Base-by-base conservation (phyloP, 495 filamentous ascomycete genomes). In the Pseudoneurospora amorphoporcata region DNA sequence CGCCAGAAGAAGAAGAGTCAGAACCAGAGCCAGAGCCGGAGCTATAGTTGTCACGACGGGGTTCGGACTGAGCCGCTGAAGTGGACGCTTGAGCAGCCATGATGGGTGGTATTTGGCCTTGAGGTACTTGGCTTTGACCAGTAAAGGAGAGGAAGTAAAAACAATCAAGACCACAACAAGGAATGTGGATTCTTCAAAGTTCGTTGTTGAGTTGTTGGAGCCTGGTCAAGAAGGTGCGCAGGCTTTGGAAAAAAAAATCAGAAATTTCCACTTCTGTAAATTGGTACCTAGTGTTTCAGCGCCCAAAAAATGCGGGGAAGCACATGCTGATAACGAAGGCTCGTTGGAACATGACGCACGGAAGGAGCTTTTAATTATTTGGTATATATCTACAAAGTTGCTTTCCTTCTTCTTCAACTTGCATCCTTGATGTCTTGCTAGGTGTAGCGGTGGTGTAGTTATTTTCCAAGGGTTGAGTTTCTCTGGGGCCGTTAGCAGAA, bases 1-100 rank as follows among this genome's bases (percentile, higher is more conserved):
- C 81, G 71, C 73, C 75, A 17, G 79, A 80, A 19, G 76, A 76
- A n/a, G 76, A 74, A 17, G 73, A 72, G 38, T 71, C 72, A 4
- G 35, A 42, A 19, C n/a, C 32, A 32, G 69, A 69, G 71, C 72
- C 70, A 58, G 69, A 72, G 68, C 69, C 69, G 39, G 76, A 77
- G 74, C 53, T 61, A 6, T 61, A 61, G 53, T 61, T 32, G 53
- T 37, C 71, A 70, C 37, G 69, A 73, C 53, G 53, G 29, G 69
- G 23, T 19, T 70, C 72, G 8, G 73, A 74, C 71, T 41, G 40
- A 38, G 40, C 53, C n/a, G n/a, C 37, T 16, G 70, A 72, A 23
- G 35, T 35, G 1, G 23, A 40, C 14, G 37, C 58, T 19, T 61
- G 53, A 61, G 53, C 53, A 14, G 53, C 53, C 53, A 61, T 61